Percentiles rank a stretch among this genome's conserved stretches.
phyloP scores from a whole-genome alignment of 805 yeast species.

The Diddensiella santjacobensis region DNA sequence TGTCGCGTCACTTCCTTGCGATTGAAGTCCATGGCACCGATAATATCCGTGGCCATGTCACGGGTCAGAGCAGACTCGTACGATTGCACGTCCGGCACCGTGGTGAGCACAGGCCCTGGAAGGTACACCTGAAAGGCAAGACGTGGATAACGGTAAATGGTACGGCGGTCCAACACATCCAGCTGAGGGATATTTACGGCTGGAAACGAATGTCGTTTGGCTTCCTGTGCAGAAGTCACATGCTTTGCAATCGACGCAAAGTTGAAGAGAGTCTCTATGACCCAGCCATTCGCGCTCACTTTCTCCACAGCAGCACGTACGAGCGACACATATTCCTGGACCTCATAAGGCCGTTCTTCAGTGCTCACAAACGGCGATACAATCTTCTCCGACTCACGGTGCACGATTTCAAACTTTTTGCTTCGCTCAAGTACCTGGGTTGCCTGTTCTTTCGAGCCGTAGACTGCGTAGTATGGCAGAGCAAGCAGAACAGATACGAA shows the following conservation, averaged over 20 bases:
- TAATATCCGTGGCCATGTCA: conserved; percentile 70
- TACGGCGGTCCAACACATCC: background rate
- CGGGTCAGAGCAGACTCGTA: conserved; percentile 61
- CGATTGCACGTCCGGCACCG: conserved; percentile 54
- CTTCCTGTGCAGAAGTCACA: conserved; percentile 4
- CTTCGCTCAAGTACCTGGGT: conserved; percentile 1
- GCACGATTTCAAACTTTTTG: conserved; percentile 6
- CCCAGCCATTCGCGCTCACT: conserved; percentile 25
- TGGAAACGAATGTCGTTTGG: conserved; percentile 31
- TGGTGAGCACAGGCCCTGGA: conserved; percentile 48
- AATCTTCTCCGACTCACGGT: background rate
- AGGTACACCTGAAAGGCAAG: conserved; percentile 57
- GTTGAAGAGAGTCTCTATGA: conserved; percentile 22
- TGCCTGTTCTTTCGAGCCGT: background rate
- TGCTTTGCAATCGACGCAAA: conserved; percentile 13
- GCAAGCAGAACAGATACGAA: conserved; percentile 58
- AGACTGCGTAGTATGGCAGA: conserved; percentile 45
- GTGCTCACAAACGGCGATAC: conserved; percentile 1
- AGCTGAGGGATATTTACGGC: conserved; percentile 31
- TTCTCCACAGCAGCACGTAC: conserved; percentile 21
- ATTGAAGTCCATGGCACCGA: conserved; percentile 82
- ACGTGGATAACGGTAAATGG: conserved; percentile 40
- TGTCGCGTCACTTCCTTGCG: conserved; percentile 84
- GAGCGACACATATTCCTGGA: conserved; percentile 33
- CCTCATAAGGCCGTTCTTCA: conserved; percentile 26